Conservation (phyloP, 2,329 filamentous ascomycete species). For the Cytospora piceae region DNA sequence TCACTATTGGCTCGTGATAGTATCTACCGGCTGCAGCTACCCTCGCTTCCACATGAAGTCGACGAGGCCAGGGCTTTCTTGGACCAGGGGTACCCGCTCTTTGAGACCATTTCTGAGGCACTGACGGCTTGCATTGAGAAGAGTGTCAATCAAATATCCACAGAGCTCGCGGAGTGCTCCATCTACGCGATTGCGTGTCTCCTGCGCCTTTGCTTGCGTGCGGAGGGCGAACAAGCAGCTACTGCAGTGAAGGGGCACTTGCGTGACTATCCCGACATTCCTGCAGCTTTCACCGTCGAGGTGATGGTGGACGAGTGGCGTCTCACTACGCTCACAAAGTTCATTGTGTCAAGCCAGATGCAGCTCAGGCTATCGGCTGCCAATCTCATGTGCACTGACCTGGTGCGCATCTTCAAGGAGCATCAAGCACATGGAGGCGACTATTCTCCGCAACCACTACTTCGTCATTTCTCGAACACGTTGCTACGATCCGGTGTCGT, state of each 20-base stretch:
- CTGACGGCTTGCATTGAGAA: conserved; percentile 57
- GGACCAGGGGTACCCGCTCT: conserved; percentile 44
- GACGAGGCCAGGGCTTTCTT: conserved; percentile 42
- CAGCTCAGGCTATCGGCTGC: conserved; percentile 82
- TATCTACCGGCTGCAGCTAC: conserved; percentile 31
- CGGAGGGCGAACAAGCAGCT: conserved; percentile 42
- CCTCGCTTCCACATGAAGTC: conserved; percentile 28
- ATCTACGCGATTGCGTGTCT: conserved; percentile 50
- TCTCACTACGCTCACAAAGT: conserved; percentile 68
- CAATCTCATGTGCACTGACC: conserved; percentile 70
- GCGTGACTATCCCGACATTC: conserved; percentile 43
- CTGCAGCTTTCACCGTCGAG: conserved; percentile 46
- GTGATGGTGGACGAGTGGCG: conserved; percentile 68
- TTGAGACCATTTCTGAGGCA: conserved; percentile 46
- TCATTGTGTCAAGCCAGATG: conserved; percentile 86
- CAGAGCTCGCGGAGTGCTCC: conserved; percentile 47
- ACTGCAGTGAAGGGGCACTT: conserved; percentile 41
- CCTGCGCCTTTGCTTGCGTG: conserved; percentile 46
- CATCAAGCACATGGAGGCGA: conserved; percentile 52
- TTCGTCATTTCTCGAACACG: conserved; percentile 71
- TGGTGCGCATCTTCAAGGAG: conserved; percentile 68
- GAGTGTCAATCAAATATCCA: conserved; percentile 54
- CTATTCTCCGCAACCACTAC: conserved; percentile 47
- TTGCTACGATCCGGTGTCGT: conserved; percentile 73
- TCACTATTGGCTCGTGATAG: conserved; percentile 22